Conservation (phyloP, 495 filamentous ascomycete genomes). For the Lasiosphaeriaceae sp. region DNA sequence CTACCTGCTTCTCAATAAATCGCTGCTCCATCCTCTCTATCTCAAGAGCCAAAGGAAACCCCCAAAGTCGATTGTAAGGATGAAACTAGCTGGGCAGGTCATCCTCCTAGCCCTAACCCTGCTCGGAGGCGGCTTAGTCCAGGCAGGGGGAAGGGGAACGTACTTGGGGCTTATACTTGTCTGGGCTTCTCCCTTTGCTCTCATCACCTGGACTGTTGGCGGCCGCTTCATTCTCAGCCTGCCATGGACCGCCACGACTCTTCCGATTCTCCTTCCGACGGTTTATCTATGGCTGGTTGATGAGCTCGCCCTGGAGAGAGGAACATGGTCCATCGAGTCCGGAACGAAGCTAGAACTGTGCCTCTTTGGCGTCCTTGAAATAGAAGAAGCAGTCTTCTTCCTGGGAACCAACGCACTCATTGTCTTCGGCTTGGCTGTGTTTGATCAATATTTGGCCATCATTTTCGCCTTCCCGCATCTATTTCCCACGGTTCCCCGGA, state of each 20-base stretch:
- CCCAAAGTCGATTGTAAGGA: slow-evolving; percentile 11
- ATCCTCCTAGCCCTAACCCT: slow-evolving; percentile 35
- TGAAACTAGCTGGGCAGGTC: slow-evolving; percentile 38
- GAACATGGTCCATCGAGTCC: slow-evolving; percentile 62
- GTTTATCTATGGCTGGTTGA: slow-evolving; percentile 67
- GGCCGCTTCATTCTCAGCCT: slow-evolving; percentile 56
- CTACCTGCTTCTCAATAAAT: slow-evolving; percentile 61
- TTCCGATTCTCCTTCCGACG: slow-evolving; percentile 58
- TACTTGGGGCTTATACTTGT: slow-evolving; percentile 63
- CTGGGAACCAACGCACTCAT: slow-evolving; percentile 60
- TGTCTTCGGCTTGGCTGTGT: slow-evolving; percentile 59
- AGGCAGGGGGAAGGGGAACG: slow-evolving; percentile 40
- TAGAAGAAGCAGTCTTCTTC: slow-evolving; percentile 70
- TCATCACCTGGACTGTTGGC: slow-evolving; percentile 58
- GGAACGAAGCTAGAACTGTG: slow-evolving; percentile 57
- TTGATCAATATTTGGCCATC: slow-evolving; percentile 59
- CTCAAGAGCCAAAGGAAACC: slow-evolving; percentile 29
- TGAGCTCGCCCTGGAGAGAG: slow-evolving; percentile 54
- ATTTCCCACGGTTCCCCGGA: slow-evolving; percentile 37
- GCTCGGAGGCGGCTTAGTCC: slow-evolving; percentile 37
- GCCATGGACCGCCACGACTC: slow-evolving; percentile 45
- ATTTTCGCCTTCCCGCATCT: slow-evolving; percentile 49
- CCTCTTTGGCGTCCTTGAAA: slow-evolving; percentile 58
- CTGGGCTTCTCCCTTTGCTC: slow-evolving; percentile 62
- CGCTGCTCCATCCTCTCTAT: slow-evolving; percentile 54